phyloP scores from a whole-genome alignment of 2,329 filamentous ascomycete genomes.

The Sporothrix brasiliensis region DNA sequence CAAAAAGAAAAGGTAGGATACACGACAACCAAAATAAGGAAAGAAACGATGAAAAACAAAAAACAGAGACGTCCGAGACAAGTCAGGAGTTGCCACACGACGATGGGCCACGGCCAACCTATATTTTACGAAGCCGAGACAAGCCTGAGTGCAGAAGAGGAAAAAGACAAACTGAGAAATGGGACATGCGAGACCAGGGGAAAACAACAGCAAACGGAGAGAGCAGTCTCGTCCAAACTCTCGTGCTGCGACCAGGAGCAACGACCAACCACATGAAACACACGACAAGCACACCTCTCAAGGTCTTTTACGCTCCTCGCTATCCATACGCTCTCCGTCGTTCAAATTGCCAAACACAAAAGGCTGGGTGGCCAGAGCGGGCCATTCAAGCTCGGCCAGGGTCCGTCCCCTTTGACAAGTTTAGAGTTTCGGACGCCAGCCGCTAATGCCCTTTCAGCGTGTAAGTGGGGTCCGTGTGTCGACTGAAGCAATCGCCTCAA shows the following conservation, averaged over 20 bases:
- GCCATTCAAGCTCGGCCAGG: not conserved
- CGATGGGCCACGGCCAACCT: slow-evolving; percentile 9
- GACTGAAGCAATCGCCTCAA: not conserved
- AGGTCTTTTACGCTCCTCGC: not conserved
- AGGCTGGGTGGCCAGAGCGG: not conserved
- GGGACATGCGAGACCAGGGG: not conserved
- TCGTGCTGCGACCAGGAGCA: not conserved
- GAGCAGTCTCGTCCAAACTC: too few species aligned
- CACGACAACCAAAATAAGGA: not conserved
- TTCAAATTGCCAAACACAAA: slow-evolving; percentile 11
- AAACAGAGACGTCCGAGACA: slow-evolving; percentile 24
- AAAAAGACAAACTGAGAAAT: not conserved
- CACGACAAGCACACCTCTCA: slow-evolving; percentile 6
- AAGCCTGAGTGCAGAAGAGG: not conserved
- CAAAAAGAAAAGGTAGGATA: not conserved
- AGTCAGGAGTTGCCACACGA: slow-evolving; percentile 24
- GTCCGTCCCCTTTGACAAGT: not conserved
- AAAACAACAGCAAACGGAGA: not conserved
- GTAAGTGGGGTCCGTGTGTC: not conserved
- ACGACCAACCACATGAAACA: slow-evolving; percentile 16
- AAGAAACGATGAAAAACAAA: not conserved
- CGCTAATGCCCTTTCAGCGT: slow-evolving; percentile 5
- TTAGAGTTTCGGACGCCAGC: slow-evolving; percentile 26
- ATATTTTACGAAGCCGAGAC: not conserved
- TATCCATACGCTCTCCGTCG: not conserved